phyloP scores from a whole-genome alignment of 140 eudicot species.

The Senecio squalidus region DNA sequence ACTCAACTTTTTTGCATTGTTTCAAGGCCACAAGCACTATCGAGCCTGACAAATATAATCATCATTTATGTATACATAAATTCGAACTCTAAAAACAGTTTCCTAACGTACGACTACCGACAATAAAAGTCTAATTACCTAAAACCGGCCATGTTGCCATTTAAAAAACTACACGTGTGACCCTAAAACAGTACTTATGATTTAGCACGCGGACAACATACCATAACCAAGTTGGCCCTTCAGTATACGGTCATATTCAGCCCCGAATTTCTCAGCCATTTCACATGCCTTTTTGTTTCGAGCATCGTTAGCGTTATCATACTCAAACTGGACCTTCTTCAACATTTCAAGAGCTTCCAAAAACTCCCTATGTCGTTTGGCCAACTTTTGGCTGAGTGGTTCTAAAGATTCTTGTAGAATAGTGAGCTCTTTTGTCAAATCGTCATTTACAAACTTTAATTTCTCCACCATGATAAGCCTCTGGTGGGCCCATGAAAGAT shows the following conservation, averaged over 20 bases:
- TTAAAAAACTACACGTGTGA: too few relatives aligned
- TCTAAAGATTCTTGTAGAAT: background rate
- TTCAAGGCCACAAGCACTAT: too few relatives aligned
- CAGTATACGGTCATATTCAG: background rate
- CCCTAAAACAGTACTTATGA: too few relatives aligned
- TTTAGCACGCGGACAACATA: slow-evolving; percentile 1
- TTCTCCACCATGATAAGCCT: background rate
- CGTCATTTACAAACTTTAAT: background rate
- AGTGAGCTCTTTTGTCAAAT: background rate
- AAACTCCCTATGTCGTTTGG: background rate
- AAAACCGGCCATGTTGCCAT: too few relatives aligned
- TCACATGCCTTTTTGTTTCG: slow-evolving; percentile 4
- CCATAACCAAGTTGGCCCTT: background rate
- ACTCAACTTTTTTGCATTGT: too few relatives aligned
- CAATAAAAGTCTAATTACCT: too few relatives aligned
- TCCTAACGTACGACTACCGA: too few relatives aligned
- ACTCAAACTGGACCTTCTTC: background rate
- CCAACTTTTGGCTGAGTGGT: background rate
- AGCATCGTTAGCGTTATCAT: background rate
- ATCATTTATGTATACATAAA: too few relatives aligned
- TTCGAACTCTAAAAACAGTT: too few relatives aligned
- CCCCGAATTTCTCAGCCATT: background rate
- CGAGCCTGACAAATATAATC: too few relatives aligned
- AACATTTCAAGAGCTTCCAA: background rate
- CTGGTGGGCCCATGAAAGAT: slow-evolving; percentile 12